A percentile compares a stretch with the other conserved stretches of the same genome.
phyloP scores from a whole-genome alignment of 768 basidiomycete genomes.

The Omphalotus guepiniiformis region DNA sequence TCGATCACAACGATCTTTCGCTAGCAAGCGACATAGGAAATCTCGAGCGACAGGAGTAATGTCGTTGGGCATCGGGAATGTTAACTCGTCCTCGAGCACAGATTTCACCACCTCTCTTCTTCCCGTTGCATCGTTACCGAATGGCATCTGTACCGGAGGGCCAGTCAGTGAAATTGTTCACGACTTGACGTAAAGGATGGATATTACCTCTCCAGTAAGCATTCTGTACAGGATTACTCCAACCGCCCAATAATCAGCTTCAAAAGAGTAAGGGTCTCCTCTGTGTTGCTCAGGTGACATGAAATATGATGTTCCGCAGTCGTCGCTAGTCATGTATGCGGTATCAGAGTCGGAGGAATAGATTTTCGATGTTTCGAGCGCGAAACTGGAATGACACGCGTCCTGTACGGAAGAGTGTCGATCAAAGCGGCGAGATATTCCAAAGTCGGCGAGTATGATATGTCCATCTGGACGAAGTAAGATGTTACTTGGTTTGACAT shows the following conservation, averaged over 20 bases:
- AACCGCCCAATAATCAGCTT: slow-evolving; percentile 65
- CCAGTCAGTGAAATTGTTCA: background rate
- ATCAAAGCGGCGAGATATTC: slow-evolving; percentile 5
- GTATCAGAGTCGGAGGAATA: background rate
- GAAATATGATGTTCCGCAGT: slow-evolving; percentile 17
- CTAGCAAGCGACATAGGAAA: slow-evolving; percentile 5
- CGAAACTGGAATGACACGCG: no score
- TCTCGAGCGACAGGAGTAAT: slow-evolving; percentile 4
- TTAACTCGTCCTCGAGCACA: slow-evolving; percentile 11
- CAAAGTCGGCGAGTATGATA: slow-evolving; percentile 17
- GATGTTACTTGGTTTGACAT: slow-evolving; percentile 20
- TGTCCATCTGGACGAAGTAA: slow-evolving; percentile 15
- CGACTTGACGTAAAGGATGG: background rate
- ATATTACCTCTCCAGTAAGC: slow-evolving; percentile 43
- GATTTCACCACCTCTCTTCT: slow-evolving; percentile 7
- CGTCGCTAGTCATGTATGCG: slow-evolving; percentile 12
- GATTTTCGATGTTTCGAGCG: no score
- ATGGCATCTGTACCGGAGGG: slow-evolving; percentile 10
- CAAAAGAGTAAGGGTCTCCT: slow-evolving; percentile 15
- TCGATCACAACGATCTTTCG: slow-evolving; percentile 6
- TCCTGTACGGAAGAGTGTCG: no score
- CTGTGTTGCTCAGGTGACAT: slow-evolving; percentile 17
- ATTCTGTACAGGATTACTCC: slow-evolving; percentile 68
- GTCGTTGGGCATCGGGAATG: slow-evolving; percentile 4
- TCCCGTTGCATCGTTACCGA: slow-evolving; percentile 8